A percentile compares a stretch with the other conserved stretches of the same genome.
Evolutionary conservation across 2,329 filamentous ascomycete genomes (phyloP).

Genomic region (Aureobasidium sp.): DNA sequence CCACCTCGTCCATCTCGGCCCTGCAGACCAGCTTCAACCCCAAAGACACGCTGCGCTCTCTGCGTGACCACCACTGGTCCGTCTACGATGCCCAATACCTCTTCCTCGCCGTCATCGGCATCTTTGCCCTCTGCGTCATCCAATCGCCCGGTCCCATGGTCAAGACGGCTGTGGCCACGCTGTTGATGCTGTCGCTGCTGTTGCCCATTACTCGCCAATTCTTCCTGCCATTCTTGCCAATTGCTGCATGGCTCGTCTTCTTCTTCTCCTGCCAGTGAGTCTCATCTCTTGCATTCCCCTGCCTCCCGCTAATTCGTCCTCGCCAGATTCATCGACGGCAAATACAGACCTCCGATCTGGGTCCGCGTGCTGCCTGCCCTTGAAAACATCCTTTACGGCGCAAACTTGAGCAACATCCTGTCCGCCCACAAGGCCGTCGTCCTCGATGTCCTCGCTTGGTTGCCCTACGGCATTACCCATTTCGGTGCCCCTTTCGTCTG

Average conservation of each 20-base stretch:
- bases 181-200: slow-evolving; percentile 62
- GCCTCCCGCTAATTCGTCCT: neutral
- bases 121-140: slow-evolving; percentile 80
- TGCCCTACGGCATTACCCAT: slow-evolving; percentile 87
- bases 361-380: slow-evolving; percentile 89
- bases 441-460: slow-evolving; percentile 83
- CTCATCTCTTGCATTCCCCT: neutral
- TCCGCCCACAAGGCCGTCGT: slow-evolving; percentile 79
- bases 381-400: slow-evolving; percentile 93
- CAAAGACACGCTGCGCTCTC: slow-evolving; percentile 64
- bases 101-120: slow-evolving; percentile 62
- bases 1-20: slow-evolving; percentile 64
- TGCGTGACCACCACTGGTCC: slow-evolving; percentile 74
- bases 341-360: slow-evolving; percentile 89
- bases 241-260: slow-evolving; percentile 80
- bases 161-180: slow-evolving; percentile 65
- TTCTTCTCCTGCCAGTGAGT: slow-evolving; percentile 91
- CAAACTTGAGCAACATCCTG: slow-evolving; percentile 91
- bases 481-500: slow-evolving; percentile 79
- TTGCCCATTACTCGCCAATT: slow-evolving; percentile 86
- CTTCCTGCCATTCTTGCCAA: slow-evolving; percentile 77
- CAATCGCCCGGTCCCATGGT: slow-evolving; percentile 68
- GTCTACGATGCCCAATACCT: slow-evolving; percentile 81
- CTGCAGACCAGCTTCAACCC: slow-evolving; percentile 79
- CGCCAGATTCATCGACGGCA: slow-evolving; percentile 74